Percentiles rank a stretch among this genome's conserved stretches.
These are phyloP conservation scores for Candida tunisiensis DNA, from an alignment of 1,139 yeast species.

Conservation along the genomic window DNA sequence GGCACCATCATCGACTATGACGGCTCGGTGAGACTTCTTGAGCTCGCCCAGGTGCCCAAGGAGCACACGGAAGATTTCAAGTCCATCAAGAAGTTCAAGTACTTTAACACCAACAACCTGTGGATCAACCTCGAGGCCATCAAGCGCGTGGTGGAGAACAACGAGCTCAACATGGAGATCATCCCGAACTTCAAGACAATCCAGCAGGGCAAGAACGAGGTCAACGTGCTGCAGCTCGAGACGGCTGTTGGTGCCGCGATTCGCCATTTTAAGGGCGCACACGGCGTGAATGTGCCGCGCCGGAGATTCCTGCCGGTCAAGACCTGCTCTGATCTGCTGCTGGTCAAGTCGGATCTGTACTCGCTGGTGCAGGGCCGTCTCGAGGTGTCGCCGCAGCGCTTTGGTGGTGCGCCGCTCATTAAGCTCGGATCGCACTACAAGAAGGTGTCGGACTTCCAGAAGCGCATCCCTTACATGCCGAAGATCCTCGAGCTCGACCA, in stretches of 20 bases:
- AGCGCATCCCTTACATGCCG: slow-evolving; percentile 90
- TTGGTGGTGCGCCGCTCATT: slow-evolving; percentile 81
- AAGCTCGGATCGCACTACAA: slow-evolving; percentile 94
- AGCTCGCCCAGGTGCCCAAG: slow-evolving; percentile 97
- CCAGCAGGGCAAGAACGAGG: slow-evolving; percentile 56
- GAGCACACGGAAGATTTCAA: slow-evolving; percentile 98
- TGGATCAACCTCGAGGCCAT: slow-evolving; percentile 95
- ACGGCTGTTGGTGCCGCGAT: slow-evolving; percentile 99
- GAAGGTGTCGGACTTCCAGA: slow-evolving; percentile 82
- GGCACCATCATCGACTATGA: slow-evolving; percentile 96
- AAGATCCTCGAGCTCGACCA: slow-evolving; percentile 92
- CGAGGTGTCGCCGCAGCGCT: slow-evolving; percentile 68
- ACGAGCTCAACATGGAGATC: slow-evolving; percentile 78
- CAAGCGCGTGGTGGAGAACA: slow-evolving; percentile 76
- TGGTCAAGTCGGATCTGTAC: slow-evolving; percentile 94
- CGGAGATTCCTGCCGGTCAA: slow-evolving; percentile 95
- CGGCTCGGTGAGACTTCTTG: slow-evolving; percentile 86
- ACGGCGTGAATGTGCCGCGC: slow-evolving; percentile 97
- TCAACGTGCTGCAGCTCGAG: slow-evolving; percentile 85
- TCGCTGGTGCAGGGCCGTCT: slow-evolving; percentile 84
- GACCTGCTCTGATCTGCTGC: slow-evolving; percentile 85
- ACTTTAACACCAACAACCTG: slow-evolving; percentile 93
- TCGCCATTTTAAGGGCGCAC: slow-evolving; percentile 88
- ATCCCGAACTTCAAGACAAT: slow-evolving; percentile 88
- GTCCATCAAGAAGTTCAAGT: slow-evolving; percentile 92